Conservation (phyloP, 208 protist species). For the Leptomonas pyrrhocoris region DNA sequence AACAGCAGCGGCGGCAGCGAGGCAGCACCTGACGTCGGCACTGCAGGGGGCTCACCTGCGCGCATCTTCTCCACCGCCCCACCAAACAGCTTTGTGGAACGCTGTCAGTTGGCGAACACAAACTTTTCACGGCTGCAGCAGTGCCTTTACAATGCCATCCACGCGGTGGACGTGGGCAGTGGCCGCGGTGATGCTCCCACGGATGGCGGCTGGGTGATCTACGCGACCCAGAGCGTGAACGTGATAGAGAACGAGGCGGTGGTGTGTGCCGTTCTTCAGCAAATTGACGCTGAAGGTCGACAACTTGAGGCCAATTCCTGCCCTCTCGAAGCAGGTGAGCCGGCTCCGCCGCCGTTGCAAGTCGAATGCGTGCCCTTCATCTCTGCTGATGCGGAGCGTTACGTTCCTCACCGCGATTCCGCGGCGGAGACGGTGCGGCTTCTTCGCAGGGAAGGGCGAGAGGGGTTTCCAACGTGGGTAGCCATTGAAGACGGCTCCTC, state of each 20-base stretch:
- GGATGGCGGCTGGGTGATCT: conserved; percentile 71
- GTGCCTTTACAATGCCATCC: conserved; percentile 44
- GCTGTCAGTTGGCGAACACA: conserved; percentile 44
- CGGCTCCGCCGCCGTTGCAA: background rate
- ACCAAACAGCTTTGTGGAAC: conserved; percentile 52
- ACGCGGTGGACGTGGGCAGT: background rate
- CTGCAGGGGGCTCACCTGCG: background rate
- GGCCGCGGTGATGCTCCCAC: background rate
- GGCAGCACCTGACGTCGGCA: background rate
- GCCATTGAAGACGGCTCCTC: conserved; percentile 51
- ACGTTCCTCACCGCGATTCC: conserved; percentile 15
- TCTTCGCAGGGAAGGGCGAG: conserved; percentile 25
- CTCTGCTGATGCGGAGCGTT: background rate
- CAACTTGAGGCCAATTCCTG: background rate
- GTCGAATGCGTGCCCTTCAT: conserved; percentile 41
- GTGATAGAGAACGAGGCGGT: conserved; percentile 95
- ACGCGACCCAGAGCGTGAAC: conserved; percentile 94
- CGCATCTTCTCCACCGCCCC: conserved; percentile 2
- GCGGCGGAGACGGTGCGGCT: conserved; percentile 15
- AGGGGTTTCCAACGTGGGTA: conserved; percentile 56
- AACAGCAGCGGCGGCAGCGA: background rate
- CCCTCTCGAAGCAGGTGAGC: no score
- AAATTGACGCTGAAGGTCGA: conserved; percentile 13
- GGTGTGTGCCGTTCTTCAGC: conserved; percentile 71
- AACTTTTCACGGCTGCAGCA: conserved; percentile 46